phyloP scores from a whole-genome alignment of 768 basidiomycete species.

The Tremella mesenterica region DNA sequence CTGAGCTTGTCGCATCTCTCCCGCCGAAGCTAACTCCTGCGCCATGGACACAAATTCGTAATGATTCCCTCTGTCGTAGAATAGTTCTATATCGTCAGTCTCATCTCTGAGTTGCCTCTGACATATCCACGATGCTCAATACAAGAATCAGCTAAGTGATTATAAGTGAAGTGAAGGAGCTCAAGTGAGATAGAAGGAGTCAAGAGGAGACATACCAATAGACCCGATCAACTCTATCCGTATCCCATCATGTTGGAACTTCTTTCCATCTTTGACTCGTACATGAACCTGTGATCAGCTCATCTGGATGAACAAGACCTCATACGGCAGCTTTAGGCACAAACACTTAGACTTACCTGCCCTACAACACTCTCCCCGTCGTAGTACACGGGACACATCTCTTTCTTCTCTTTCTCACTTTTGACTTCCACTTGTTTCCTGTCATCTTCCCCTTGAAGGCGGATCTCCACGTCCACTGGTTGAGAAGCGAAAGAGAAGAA shows the following conservation, averaged over 20 bases:
- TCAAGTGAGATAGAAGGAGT: background rate
- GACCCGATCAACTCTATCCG: constrained; percentile 95
- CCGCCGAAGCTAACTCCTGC: constrained; percentile 90
- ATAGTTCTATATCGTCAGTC: constrained; percentile 54
- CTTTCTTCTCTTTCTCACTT: constrained; percentile 72
- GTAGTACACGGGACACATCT: constrained; percentile 82
- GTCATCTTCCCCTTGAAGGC: constrained; percentile 74
- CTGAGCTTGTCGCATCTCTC: constrained; percentile 92
- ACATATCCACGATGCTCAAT: background rate
- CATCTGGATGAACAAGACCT: background rate
- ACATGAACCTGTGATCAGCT: constrained; percentile 59
- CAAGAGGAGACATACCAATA: constrained; percentile 59
- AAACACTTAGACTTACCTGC: constrained; percentile 55
- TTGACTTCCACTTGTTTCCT: constrained; percentile 86
- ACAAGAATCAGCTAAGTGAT: background rate
- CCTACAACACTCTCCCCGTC: constrained; percentile 89
- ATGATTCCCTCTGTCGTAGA: constrained; percentile 95
- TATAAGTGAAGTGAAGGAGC: background rate
- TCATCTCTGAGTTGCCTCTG: background rate
- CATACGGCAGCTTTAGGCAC: background rate
- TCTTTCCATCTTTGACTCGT: constrained; percentile 89
- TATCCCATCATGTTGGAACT: constrained; percentile 86
- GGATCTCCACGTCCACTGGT: constrained; percentile 83
- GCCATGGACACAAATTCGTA: constrained; percentile 94
- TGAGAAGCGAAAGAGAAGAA: constrained; percentile 72